A percentile compares a stretch with the other conserved stretches of the same genome.
phyloP scores from a whole-genome alignment of 108 stramenopile genomes.

The Cyclotella kingstonii region DNA sequence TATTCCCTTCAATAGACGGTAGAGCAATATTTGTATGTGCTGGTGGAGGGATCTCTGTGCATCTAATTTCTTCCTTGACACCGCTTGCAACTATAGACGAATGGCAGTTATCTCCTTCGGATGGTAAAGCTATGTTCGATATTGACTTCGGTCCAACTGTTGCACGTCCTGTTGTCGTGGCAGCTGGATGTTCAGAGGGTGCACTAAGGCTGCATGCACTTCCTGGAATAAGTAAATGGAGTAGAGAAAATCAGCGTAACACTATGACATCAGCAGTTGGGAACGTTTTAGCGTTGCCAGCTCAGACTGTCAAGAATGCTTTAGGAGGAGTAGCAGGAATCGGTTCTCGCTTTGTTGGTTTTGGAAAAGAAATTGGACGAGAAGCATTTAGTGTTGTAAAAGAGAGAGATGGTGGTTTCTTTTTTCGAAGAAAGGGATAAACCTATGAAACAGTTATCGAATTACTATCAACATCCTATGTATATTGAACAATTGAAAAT shows the following conservation, averaged over 20 bases:
- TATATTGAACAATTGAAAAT: too few species aligned
- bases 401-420: constrained; percentile 28
- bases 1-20: constrained; percentile 72
- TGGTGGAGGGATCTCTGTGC: constrained; percentile 73
- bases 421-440: constrained; percentile 28
- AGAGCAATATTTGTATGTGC: constrained; percentile 79
- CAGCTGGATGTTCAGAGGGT: constrained; percentile 82
- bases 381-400: constrained; percentile 62
- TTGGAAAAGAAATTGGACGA: constrained; percentile 75
- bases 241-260: constrained; percentile 48
- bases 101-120: constrained; percentile 60
- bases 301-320: constrained; percentile 69
- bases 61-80: constrained; percentile 69
- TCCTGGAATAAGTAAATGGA: constrained; percentile 81
- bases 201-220: constrained; percentile 81
- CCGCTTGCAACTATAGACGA: constrained; percentile 77
- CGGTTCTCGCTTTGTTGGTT: constrained; percentile 67
- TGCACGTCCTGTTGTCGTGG: constrained; percentile 82
- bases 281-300: constrained; percentile 66
- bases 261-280: constrained; percentile 57
- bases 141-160: constrained; percentile 86
- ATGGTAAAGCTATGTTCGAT: constrained; percentile 54
- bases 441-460: too few species aligned
- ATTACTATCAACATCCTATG: too few species aligned
- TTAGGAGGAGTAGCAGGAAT: constrained; percentile 70